These are phyloP conservation scores for Rhamnella rubrinervis DNA, from an alignment of 331 rosid species.

Conservation along the genomic window DNA sequence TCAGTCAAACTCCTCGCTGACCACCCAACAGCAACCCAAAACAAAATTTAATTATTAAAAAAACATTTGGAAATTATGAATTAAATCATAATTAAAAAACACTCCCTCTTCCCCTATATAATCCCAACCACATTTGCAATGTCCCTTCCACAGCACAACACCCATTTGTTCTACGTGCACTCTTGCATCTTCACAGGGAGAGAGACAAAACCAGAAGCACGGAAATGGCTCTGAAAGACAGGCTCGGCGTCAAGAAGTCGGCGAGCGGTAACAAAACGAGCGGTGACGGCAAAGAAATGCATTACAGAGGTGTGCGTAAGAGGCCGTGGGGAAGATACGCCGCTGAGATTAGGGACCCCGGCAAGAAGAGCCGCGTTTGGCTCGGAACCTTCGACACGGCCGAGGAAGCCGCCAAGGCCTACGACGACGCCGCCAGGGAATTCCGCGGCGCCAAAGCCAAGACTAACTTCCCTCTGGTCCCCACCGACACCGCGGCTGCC, in stretches of 20 bases:
- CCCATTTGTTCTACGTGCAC: no score
- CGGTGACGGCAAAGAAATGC: constrained; percentile 60
- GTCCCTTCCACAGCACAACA: no score
- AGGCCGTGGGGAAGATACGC: constrained; percentile 97
- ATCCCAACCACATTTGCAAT: background rate
- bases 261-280: constrained; percentile 5
- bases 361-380: constrained; percentile 95
- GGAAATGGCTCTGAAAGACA: constrained; percentile 10
- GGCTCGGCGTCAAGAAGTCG: background rate
- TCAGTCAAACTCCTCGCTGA: constrained; percentile 43
- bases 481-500: constrained; percentile 22
- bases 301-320: constrained; percentile 86
- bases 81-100: background rate
- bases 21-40: constrained; percentile 8
- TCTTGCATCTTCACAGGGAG: no score
- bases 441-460: constrained; percentile 94
- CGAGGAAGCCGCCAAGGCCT: constrained; percentile 84
- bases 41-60: background rate
- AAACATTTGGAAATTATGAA: background rate
- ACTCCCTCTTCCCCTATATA: background rate
- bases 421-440: constrained; percentile 74
- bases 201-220: background rate
- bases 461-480: constrained; percentile 58
- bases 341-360: constrained; percentile 89
- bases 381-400: constrained; percentile 93